Percentiles rank a stretch among this genome's conserved stretches.
Evolutionary conservation across 2,329 filamentous ascomycete species (phyloP).

Genomic region (Curvularia sp.): DNA sequence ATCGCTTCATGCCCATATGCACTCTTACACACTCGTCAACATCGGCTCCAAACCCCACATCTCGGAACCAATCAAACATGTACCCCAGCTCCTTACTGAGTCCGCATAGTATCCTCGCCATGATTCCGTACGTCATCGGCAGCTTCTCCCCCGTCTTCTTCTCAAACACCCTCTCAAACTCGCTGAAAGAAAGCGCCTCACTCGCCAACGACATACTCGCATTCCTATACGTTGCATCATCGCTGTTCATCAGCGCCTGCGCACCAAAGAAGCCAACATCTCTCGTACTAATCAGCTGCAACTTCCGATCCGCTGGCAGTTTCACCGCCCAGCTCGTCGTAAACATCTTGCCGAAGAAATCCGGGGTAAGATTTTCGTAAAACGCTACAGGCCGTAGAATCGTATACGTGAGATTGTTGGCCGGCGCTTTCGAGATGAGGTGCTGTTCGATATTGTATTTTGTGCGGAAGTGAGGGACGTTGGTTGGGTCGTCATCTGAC

Average conservation of each 20-base stretch:
- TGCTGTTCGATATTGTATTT: constrained; percentile 56
- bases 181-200: background rate
- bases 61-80: background rate
- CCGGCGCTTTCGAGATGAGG: background rate
- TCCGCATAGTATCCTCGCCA: background rate
- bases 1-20: background rate
- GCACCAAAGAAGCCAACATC: background rate
- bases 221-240: background rate
- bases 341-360: background rate
- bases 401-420: background rate
- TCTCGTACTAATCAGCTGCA: background rate
- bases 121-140: background rate
- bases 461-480: constrained; percentile 66
- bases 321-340: background rate
- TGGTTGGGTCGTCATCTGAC: constrained; percentile 60
- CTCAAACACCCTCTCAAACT: background rate
- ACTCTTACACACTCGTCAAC: background rate
- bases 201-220: background rate
- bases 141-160: background rate
- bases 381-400: background rate
- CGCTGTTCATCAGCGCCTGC: background rate
- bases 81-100: background rate
- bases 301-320: background rate
- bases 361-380: background rate
- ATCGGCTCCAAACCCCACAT: background rate